Evolutionary conservation across 768 basidiomycete species (phyloP), one percentile per base, ranked within the genome.

Genomic region (Pleurotus sapidus): DNA sequence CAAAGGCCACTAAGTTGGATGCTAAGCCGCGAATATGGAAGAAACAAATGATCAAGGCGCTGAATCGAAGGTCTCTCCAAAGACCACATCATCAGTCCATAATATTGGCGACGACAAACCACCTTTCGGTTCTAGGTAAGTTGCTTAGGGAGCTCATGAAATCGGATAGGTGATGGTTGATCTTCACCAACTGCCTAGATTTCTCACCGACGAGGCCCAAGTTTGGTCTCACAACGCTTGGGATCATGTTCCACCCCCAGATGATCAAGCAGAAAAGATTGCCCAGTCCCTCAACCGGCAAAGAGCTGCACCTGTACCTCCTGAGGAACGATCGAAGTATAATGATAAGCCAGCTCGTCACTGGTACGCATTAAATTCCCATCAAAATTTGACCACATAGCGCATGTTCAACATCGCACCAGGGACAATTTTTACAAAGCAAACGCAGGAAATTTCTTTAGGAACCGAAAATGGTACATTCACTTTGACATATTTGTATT

Each of bases 361-460:
- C 63, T 93, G 91, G 91, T 90, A 60, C 51, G 74, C 66, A 12
- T 38, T 59, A 20, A 47, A 34, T 34, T 1, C 30, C 30, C 8
- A 9, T 34, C 9, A 8, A 34, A 3, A 11, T 11, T 34, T 11
- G 30, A 2, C 30, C 11, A 11, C 30, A 30, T 24, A 15, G 1
- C 24, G 34, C 20, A 24, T 39, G 11, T 30, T 5, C 23, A 12
- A 24, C 43, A 65, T 69, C 62, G n/a, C 59, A 67, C 17, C 65
- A 97, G 95, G 95, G 91, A 98, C 67, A 86, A 86, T 56, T 98
- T 98, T 65, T 98, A 99, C 78, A 88, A 89, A 64, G 79, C 78
- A 54, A 95, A 96, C 60, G 77, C 84, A 18, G 81, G 74, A 66
- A 95, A 95, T 63, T 98, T 99, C 73, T 99, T 98, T 77, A 88